Percentiles rank a stretch among this genome's conserved stretches.
Conservation (phyloP, 2,329 filamentous ascomycete species). For the Nothomitra cinnamomea region DNA sequence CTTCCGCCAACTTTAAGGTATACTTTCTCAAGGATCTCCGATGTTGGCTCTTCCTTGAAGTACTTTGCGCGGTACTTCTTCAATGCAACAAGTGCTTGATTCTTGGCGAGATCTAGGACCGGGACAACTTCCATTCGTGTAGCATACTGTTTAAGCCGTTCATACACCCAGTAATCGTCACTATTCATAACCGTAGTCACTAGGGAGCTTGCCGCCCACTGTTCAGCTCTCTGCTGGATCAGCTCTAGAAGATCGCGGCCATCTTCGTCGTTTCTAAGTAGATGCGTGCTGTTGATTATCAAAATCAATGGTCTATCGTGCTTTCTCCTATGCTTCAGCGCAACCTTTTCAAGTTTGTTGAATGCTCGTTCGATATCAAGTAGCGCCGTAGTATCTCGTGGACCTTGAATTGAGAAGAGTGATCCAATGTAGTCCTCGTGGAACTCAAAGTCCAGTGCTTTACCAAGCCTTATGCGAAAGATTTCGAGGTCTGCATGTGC, state of each 20-base stretch:
- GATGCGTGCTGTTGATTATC: conserved; percentile 86
- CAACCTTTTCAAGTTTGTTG: conserved; percentile 96
- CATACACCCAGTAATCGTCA: conserved; percentile 98
- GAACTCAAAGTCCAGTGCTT: conserved; percentile 88
- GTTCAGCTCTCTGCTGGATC: conserved; percentile 85
- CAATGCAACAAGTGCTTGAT: conserved; percentile 59
- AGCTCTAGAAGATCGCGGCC: conserved; percentile 88
- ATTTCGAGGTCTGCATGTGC: conserved; percentile 91
- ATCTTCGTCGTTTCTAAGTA: conserved; percentile 80
- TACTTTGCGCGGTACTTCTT: conserved; percentile 67
- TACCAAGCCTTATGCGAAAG: conserved; percentile 80
- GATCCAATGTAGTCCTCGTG: conserved; percentile 96
- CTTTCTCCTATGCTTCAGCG: conserved; percentile 47
- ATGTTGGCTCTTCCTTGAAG: conserved; percentile 41
- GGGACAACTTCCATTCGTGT: conserved; percentile 90
- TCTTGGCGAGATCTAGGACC: conserved; percentile 66
- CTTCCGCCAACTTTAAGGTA: conserved; percentile 80
- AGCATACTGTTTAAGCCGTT: conserved; percentile 78
- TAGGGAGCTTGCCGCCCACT: conserved; percentile 85
- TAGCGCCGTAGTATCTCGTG: conserved; percentile 77
- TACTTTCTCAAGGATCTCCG: conserved; percentile 49
- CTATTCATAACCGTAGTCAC: conserved; percentile 90
- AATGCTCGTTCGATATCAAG: conserved; percentile 92
- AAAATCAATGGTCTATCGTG: conserved; percentile 61
- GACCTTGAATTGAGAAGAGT: conserved; percentile 86